phyloP scores from a whole-genome alignment of 1,284 basidiomycete genomes.

The Filobasidium uniguttulatum region DNA sequence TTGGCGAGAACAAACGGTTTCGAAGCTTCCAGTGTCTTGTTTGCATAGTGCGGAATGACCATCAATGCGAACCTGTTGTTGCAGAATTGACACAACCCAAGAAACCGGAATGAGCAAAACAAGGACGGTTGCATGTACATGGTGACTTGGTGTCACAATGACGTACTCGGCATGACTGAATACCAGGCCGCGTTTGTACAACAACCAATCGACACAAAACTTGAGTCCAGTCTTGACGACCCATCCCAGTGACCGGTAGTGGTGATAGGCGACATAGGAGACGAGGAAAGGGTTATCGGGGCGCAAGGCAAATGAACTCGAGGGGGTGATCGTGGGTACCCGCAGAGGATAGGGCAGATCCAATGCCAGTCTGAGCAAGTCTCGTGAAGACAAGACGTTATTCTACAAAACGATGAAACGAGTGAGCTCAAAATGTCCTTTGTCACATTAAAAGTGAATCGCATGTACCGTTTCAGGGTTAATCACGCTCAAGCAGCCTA shows the following conservation, averaged over 20 bases:
- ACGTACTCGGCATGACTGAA: slow-evolving; percentile 89
- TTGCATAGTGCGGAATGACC: slow-evolving; percentile 76
- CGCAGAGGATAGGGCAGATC: not conserved
- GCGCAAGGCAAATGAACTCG: slow-evolving; percentile 16
- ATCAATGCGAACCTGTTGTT: slow-evolving; percentile 72
- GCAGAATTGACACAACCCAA: not conserved
- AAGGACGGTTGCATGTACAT: not conserved
- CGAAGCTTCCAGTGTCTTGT: slow-evolving; percentile 51
- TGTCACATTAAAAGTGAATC: slow-evolving; percentile 29
- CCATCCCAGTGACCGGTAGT: slow-evolving; percentile 96
- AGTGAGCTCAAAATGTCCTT: slow-evolving; percentile 39
- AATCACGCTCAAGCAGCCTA: slow-evolving; percentile 68
- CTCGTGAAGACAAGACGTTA: slow-evolving; percentile 23
- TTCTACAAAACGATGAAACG: slow-evolving; percentile 29
- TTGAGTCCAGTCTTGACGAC: slow-evolving; percentile 91
- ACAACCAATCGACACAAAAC: slow-evolving; percentile 87
- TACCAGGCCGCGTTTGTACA: slow-evolving; percentile 90
- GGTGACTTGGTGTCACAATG: not conserved
- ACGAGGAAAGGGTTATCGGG: slow-evolving; percentile 85
- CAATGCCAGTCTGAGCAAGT: slow-evolving; percentile 21
- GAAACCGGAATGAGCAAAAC: not conserved
- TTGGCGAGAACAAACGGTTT: slow-evolving; percentile 46
- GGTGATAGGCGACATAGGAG: slow-evolving; percentile 82
- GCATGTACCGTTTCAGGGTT: slow-evolving; percentile 49
- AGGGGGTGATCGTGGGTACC: not conserved